These are phyloP conservation scores for Candida hungchunana DNA, from an alignment of 805 yeast genomes.

Conservation along the genomic window DNA sequence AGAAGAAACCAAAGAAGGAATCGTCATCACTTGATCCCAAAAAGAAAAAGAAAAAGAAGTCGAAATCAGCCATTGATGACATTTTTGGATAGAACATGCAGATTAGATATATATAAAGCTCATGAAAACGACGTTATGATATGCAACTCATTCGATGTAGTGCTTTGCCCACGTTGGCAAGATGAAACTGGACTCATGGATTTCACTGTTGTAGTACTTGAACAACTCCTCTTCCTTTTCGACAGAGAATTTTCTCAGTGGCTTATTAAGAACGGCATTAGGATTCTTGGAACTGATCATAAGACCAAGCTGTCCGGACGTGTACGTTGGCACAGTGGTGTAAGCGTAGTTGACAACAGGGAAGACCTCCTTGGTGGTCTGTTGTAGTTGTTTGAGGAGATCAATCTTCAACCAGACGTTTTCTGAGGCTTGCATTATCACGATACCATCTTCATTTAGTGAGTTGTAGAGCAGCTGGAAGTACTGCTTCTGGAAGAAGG, in stretches of 20 bases:
- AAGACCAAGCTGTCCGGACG: constrained; percentile 84
- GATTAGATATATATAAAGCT: constrained; percentile 1
- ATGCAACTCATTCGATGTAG: constrained; percentile 13
- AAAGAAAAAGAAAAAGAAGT: constrained; percentile 41
- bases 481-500: constrained; percentile 75
- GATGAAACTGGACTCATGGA: constrained; percentile 71
- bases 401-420: constrained; percentile 70
- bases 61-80: constrained; percentile 62
- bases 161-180: constrained; percentile 75
- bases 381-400: constrained; percentile 43
- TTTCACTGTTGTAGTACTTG: constrained; percentile 59
- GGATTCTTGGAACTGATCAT: constrained; percentile 64
- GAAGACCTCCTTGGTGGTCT: constrained; percentile 52
- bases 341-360: constrained; percentile 62
- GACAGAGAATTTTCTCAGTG: constrained; percentile 42
- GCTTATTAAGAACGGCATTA: constrained; percentile 41
- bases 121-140: constrained; percentile 10
- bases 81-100: constrained; percentile 51
- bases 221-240: constrained; percentile 46
- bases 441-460: constrained; percentile 57
- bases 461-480: constrained; percentile 65
- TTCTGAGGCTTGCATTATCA: constrained; percentile 68
- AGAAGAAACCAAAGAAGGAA: constrained; percentile 3
- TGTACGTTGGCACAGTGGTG: constrained; percentile 82
- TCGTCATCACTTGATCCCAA: background rate